These are phyloP conservation scores for Claviceps pazoutovae DNA, from an alignment of 2,329 filamentous ascomycete species.

Conservation along the genomic window DNA sequence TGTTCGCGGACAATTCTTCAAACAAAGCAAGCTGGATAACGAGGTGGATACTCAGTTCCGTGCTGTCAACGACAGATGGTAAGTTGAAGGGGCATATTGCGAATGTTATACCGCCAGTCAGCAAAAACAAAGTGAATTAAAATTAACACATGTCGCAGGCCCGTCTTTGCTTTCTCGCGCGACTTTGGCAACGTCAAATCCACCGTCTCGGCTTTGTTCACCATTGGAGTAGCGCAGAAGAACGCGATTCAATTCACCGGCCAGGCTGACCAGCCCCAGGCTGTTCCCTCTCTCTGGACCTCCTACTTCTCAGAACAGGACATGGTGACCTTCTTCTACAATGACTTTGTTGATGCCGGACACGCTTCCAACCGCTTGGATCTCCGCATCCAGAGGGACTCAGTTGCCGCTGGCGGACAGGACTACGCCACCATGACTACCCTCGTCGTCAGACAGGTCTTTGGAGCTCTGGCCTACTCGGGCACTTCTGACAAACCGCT, in stretches of 20 bases:
- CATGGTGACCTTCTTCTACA: conserved; percentile 60
- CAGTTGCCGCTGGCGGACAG: conserved; percentile 51
- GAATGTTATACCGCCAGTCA: too few relatives aligned
- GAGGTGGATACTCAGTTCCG: conserved; percentile 48
- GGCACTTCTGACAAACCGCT: conserved; percentile 55
- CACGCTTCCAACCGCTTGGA: conserved; percentile 51
- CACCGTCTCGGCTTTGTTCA: conserved; percentile 45
- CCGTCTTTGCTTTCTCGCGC: conserved; percentile 66
- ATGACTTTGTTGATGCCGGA: conserved; percentile 51
- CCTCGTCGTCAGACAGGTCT: conserved; percentile 66
- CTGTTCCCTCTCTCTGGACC: conserved; percentile 64
- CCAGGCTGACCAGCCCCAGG: conserved; percentile 41
- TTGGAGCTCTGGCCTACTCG: conserved; percentile 62
- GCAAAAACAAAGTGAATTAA: too few relatives aligned
- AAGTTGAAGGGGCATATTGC: conserved; percentile 10
- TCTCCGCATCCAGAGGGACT: conserved; percentile 51
- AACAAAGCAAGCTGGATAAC: conserved; percentile 48
- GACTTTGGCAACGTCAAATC: conserved; percentile 36
- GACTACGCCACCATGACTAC: conserved; percentile 66
- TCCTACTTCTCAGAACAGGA: conserved; percentile 50
- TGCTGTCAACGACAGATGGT: conserved; percentile 20
- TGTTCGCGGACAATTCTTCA: conserved; percentile 55
- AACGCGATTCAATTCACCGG: conserved; percentile 65
- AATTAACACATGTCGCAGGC: conserved; percentile 26
- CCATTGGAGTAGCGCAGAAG: conserved; percentile 63